phyloP scores from a whole-genome alignment of 2,329 filamentous ascomycete species.

The Teratosphaeriaceae sp. region DNA sequence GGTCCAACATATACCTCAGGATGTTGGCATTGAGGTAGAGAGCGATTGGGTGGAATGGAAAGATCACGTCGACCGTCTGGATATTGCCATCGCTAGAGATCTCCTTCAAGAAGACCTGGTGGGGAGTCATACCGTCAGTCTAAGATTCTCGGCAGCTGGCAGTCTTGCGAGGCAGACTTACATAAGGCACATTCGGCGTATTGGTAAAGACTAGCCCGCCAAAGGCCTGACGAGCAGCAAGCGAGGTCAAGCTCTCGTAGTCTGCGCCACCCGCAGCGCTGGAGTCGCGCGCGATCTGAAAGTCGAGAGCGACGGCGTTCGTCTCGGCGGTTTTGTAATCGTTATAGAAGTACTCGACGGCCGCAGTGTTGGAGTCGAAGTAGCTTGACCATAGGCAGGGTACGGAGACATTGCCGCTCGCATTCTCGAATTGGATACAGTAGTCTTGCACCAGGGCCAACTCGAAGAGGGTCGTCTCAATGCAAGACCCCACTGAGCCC shows the following conservation, averaged over 20 bases:
- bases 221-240: conserved; percentile 48
- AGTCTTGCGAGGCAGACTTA: neutral
- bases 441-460: conserved; percentile 45
- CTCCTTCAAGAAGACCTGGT: conserved; percentile 48
- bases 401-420: conserved; percentile 31
- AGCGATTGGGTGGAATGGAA: conserved; percentile 25
- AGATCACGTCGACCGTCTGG: conserved; percentile 49
- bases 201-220: conserved; percentile 46
- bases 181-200: conserved; percentile 23
- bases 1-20: conserved; percentile 25
- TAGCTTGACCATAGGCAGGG: conserved; percentile 46
- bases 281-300: conserved; percentile 39
- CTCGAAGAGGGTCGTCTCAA: conserved; percentile 40
- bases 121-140: neutral
- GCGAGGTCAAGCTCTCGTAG: conserved; percentile 45
- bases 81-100: conserved; percentile 40
- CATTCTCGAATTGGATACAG: conserved; percentile 45
- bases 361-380: conserved; percentile 35
- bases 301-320: conserved; percentile 36
- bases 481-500: conserved; percentile 35
- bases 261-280: conserved; percentile 39
- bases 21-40: conserved; percentile 27
- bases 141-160: neutral
- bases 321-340: conserved; percentile 35
- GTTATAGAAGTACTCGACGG: conserved; percentile 43